Conservation (phyloP, 2,329 filamentous ascomycete species). For the Ceratocystis cacaofunesta region DNA sequence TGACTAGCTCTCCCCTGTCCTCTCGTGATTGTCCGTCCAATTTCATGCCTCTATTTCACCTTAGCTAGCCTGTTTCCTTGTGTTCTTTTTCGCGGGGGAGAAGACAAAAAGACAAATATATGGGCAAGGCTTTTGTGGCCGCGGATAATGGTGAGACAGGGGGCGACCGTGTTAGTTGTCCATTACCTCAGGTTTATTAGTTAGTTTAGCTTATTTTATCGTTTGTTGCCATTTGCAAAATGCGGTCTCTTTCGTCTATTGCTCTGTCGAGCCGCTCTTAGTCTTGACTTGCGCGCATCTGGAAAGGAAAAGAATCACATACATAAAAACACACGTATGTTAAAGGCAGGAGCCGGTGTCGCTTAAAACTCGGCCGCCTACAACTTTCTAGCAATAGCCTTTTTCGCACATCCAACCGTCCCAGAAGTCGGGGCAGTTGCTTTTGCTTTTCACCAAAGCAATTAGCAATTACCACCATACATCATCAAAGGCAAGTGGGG, state of each 20-base stretch:
- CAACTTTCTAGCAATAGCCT: background rate
- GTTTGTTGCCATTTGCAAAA: background rate
- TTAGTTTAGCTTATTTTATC: background rate
- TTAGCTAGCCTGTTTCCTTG: background rate
- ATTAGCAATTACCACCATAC: background rate
- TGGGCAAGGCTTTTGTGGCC: background rate
- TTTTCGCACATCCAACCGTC: background rate
- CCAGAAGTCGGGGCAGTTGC: background rate
- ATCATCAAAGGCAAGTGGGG: background rate
- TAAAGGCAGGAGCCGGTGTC: background rate
- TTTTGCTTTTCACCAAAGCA: background rate
- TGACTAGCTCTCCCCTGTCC: background rate
- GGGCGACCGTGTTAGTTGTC: background rate
- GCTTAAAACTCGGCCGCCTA: background rate
- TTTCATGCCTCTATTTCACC: background rate
- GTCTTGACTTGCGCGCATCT: slow-evolving; percentile 1
- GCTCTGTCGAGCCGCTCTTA: background rate
- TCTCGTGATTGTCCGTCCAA: background rate
- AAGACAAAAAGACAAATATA: background rate
- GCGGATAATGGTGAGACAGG: background rate
- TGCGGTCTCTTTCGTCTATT: too few relatives aligned
- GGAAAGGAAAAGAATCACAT: background rate
- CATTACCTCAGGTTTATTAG: background rate
- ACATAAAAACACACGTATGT: too few relatives aligned
- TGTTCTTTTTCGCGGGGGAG: background rate